Evolutionary conservation across 208 protist genomes (phyloP), one percentile per base, ranked within the genome.

Genomic region (Herpetomonas samuelpessoai): DNA sequence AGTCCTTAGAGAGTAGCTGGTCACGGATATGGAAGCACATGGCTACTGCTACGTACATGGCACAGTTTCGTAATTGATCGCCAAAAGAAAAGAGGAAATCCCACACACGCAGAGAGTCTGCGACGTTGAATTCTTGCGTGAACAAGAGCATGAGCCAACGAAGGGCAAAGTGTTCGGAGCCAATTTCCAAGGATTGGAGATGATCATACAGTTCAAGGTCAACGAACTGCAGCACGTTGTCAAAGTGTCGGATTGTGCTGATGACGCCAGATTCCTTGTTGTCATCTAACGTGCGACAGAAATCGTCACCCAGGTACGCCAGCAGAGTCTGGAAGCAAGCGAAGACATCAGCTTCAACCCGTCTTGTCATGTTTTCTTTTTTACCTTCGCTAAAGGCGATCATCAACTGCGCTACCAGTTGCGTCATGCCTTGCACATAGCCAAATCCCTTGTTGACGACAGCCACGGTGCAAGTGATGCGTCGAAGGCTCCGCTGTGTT

Each of bases 391-490:
- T 62, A 44, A 86, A 91, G 2, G 83, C 80, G 57, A 83, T 91
- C 2, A 96, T 65, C 10, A 93, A 63, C 44, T 91, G 81, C 3
- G 72, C 83, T 0, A 83, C 82, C 19, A 92, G 67, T 41, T 93
- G 83, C 61, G 91, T 96, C 86, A 93, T 93, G 0, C 85, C 85
- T 54, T 92, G 86, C 16, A 94, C 81, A 60, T 94, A 97, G 6
- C 81, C 74, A 22, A 93, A 46, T 0, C 86, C 80, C 24, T 76
- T 88, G 49, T 95, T 92, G 0, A 83, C 76, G 9, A 46, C 57
- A 16, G 79, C 82, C 9, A 81, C 77, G 3, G 81, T 76, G 53
- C 80, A 81, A 6, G 95, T 65, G n/a, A 97, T 78, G 28, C 88
- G 69, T 3, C 79, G 65, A 19, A 95, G 56, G 16, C 65, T 64